phyloP scores from a whole-genome alignment of 192 early-diverging fungal species.

The Coemansia guatemalensis region DNA sequence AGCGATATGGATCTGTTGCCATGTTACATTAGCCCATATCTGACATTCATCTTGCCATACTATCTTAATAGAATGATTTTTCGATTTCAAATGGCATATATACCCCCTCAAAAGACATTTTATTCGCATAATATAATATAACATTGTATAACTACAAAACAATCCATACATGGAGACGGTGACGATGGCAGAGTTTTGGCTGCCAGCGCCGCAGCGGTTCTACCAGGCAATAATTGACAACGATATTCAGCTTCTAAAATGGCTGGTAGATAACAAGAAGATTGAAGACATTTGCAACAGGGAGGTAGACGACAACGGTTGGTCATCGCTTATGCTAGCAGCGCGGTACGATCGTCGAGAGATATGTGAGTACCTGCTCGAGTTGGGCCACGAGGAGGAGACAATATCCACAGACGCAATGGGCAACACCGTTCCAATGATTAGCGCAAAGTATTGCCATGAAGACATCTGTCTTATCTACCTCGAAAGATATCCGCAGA shows the following conservation, averaged over 20 bases:
- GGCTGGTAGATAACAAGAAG: slow-evolving; percentile 38
- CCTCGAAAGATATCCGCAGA: slow-evolving; percentile 38
- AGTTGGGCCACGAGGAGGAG: slow-evolving; percentile 44
- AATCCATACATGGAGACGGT: slow-evolving; percentile 9
- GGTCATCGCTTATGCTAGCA: slow-evolving; percentile 52
- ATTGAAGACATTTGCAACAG: slow-evolving; percentile 42
- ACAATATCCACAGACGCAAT: slow-evolving; percentile 31
- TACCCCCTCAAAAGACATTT: too few species aligned
- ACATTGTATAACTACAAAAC: background rate
- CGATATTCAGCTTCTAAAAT: slow-evolving; percentile 38
- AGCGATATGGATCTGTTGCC: too few species aligned
- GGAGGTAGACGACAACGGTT: slow-evolving; percentile 34
- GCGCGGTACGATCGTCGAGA: slow-evolving; percentile 40
- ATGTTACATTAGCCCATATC: background rate
- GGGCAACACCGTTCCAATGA: slow-evolving; percentile 50
- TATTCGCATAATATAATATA: background rate
- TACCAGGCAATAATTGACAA: slow-evolving; percentile 43
- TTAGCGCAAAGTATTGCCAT: slow-evolving; percentile 45
- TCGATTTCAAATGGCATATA: too few species aligned
- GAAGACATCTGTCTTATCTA: slow-evolving; percentile 42
- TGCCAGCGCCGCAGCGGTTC: slow-evolving; percentile 33
- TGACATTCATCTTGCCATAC: background rate
- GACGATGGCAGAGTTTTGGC: slow-evolving; percentile 38
- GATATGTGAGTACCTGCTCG: slow-evolving; percentile 36
- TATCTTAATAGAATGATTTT: background rate